Evolutionary conservation across 495 filamentous ascomycete genomes (phyloP), one percentile per base, ranked within the genome.

Genomic region (Aspergillus sparsus): DNA sequence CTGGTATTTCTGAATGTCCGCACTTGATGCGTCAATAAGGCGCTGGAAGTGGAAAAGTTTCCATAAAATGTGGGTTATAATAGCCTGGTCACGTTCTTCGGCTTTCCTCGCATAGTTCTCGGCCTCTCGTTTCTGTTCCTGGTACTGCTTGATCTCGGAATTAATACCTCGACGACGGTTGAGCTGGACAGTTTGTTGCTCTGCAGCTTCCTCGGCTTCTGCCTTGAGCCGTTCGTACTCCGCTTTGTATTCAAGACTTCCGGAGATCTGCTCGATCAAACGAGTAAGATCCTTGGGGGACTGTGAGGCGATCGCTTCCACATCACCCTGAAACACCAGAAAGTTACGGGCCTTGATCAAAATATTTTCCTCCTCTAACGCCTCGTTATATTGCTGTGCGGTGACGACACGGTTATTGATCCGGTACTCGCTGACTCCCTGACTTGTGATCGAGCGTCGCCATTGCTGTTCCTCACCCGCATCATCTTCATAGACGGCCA

Each of bases 401-500:
- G 87, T 90, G 33, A 98, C 95, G 45, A 89, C 81, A 36, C 87
- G 86, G 64, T 94, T 90, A 74, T 99, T 96, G 80, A 99, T 97
- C 36, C 93, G 87, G 72, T 97, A 98, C 69, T 98, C 95, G 85
- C 92, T 96, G 18, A 84, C 85, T 39, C 95, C 94, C 57, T 84
- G 81, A 68, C 82, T 90, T 13, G 94, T 97, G 68, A 99, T 98
- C 54, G 86, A 86, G 47, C 94, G 90, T 74, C 96, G 96, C 94
- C 94, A 99, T 67, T 87, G 83, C 64, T 96, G 92, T 73, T 96
- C 90, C 60, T 98, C 93, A 36, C 93, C 93, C 2, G 92, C 92
- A 72, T 98, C 94, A 64, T 99, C 94, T 70, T 97, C 93, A 74
- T 97, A 99, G 36, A 98, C 92, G 7, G 94, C 94, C 92, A 96